Percentiles rank a stretch among this genome's conserved stretches.
Conservation (phyloP, 164 flowering plant species). For the Stephania yunnanensis region DNA sequence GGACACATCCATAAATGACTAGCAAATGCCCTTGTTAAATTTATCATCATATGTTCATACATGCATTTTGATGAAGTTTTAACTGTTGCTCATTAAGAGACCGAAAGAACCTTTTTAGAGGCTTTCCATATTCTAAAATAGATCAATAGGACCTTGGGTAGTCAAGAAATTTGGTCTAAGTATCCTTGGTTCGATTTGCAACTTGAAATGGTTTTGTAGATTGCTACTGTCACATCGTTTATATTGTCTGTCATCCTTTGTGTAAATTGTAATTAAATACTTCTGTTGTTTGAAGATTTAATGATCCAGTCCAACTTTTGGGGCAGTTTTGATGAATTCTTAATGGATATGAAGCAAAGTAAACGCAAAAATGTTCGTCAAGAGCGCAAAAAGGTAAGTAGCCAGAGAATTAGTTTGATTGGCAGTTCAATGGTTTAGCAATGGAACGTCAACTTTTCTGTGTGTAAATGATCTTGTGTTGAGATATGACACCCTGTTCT, state of each 20-base stretch:
- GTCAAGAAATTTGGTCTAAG: no score
- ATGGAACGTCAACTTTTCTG: no score
- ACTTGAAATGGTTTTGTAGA: no score
- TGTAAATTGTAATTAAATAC: not conserved
- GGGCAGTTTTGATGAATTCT: conserved; percentile 86
- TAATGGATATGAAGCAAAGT: conserved; percentile 93
- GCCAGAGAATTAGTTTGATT: no score
- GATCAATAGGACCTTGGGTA: no score
- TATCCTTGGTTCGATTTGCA: no score
- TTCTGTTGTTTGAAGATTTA: not conserved
- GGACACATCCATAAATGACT: no score
- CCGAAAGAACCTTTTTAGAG: no score
- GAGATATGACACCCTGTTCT: not conserved
- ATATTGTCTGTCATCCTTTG: not conserved
- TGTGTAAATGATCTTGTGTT: not conserved
- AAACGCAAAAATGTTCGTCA: conserved; percentile 93
- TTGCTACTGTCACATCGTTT: no score
- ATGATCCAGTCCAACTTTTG: not conserved
- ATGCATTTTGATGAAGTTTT: no score
- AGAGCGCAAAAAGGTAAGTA: conserved; percentile 87
- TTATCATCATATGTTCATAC: not conserved
- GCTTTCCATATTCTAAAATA: no score
- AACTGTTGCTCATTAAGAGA: no score
- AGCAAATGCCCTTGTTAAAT: not conserved
- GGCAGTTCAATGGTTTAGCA: not conserved